Conservation (phyloP, 179 eudicot species). For the Vitellaria paradoxa region DNA sequence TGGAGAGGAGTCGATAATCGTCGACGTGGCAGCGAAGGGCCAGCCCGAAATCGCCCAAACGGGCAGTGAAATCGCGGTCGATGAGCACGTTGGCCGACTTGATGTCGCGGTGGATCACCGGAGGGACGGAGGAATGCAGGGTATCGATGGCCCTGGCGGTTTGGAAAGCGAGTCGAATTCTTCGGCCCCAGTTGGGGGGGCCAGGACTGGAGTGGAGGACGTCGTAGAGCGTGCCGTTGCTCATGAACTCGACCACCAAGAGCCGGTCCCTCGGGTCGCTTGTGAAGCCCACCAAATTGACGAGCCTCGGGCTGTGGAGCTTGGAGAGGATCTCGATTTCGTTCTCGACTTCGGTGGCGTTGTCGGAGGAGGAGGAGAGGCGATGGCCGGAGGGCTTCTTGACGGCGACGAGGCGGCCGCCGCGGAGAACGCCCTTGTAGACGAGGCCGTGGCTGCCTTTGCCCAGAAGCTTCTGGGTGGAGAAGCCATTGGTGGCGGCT, state of each 20-base stretch:
- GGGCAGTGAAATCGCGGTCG: slow-evolving; percentile 59
- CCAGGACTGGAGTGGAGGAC: slow-evolving; percentile 50
- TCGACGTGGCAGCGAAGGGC: slow-evolving; percentile 62
- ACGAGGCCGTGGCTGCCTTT: slow-evolving; percentile 93
- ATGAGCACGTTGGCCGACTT: slow-evolving; percentile 88
- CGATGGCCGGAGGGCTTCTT: slow-evolving; percentile 55
- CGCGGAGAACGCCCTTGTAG: slow-evolving; percentile 69
- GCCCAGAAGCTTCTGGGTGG: slow-evolving; percentile 69
- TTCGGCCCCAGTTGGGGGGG: slow-evolving; percentile 71
- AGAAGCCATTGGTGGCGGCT: slow-evolving; percentile 72
- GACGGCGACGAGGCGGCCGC: slow-evolving; percentile 75
- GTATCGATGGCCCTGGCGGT: slow-evolving; percentile 62
- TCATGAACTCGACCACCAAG: slow-evolving; percentile 85
- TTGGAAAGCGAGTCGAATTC: slow-evolving; percentile 61
- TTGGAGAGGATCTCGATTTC: slow-evolving; percentile 68
- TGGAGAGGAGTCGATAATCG: slow-evolving; percentile 62
- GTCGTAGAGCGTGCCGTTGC: slow-evolving; percentile 82
- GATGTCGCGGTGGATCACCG: slow-evolving; percentile 86
- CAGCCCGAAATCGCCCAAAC: slow-evolving; percentile 85
- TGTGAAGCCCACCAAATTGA: slow-evolving; percentile 71
- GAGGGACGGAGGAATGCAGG: slow-evolving; percentile 63
- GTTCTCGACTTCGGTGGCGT: slow-evolving; percentile 59
- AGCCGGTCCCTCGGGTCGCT: slow-evolving; percentile 37
- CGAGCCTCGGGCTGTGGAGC: slow-evolving; percentile 66
- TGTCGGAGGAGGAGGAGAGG: slow-evolving; percentile 11